These are phyloP conservation scores for Aureobasidium melanogenum DNA, from an alignment of 2,329 filamentous ascomycete species.

Conservation along the genomic window DNA sequence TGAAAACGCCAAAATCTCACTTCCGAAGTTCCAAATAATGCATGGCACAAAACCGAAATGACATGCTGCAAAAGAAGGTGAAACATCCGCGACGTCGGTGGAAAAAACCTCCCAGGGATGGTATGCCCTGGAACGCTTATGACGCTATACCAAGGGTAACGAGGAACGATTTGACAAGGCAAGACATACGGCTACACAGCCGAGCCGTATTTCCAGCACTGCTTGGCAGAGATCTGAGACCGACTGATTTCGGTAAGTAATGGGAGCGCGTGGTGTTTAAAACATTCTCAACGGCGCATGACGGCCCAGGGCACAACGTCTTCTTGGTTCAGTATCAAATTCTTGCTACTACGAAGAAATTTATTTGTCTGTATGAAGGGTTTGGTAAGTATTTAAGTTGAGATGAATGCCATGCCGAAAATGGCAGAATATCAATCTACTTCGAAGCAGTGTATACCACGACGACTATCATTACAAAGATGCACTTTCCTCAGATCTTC, in stretches of 20 bases:
- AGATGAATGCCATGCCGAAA: not conserved
- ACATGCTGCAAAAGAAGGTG: too few species aligned
- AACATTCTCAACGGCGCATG: constrained; percentile 2
- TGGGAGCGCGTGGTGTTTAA: not conserved
- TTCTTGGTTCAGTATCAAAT: not conserved
- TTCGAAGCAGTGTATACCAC: not conserved
- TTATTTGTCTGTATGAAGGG: too few species aligned
- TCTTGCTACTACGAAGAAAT: too few species aligned
- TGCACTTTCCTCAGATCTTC: not conserved
- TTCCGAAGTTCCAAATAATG: too few species aligned
- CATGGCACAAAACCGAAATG: too few species aligned
- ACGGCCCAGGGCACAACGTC: not conserved
- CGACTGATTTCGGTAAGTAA: not conserved
- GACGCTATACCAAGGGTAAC: too few species aligned
- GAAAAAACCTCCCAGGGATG: too few species aligned
- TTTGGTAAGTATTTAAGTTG: too few species aligned
- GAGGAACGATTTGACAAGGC: not conserved
- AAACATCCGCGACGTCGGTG: too few species aligned
- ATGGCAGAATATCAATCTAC: too few species aligned
- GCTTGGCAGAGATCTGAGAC: not conserved
- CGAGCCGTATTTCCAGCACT: not conserved
- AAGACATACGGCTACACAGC: not conserved
- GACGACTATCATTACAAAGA: not conserved
- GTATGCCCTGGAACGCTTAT: too few species aligned
- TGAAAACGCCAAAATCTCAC: too few species aligned